Base-by-base conservation (phyloP, 106 monocot genomes). In the Xerophyta viscosa region DNA sequence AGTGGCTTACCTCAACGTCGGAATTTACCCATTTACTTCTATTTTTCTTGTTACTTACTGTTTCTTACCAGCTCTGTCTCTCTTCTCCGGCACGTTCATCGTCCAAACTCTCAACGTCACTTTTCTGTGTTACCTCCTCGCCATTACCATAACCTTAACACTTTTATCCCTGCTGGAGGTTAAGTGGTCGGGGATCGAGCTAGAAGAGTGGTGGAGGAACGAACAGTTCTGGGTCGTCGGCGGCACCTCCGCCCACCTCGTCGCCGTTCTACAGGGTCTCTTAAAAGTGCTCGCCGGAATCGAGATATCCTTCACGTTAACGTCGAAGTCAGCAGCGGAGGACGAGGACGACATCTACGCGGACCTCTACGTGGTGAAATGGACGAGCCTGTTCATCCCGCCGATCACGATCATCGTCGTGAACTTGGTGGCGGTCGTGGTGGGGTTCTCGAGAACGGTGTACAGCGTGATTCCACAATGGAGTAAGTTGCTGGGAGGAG, bases 181-280 rank as follows among this genome's bases (percentile, higher is more conserved):
- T 22, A 81, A 82, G 60, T 91, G 91, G 85, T 81, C 81, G 8
- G 91, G 86, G n/a, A 78, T 86, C 25, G 86, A 51, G 8, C 72
- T 91, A 8, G 86, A 91, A 48, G 82, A 91, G 24, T 82, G 67
- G 75, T 91, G 91, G 91, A 64, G 91, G 9, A 91, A 91, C 58
- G 86, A 91, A 62, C 85, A 91, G 69, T 91, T 86, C 70, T 91
- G 91, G 91, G 72, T 86, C 30, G 82, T 91, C 60, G 86, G 86
- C 27, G 91, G 91, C 60, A 86, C 86, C 61, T 78, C 78, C n/a
- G 91, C 86, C 15, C 91, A 91, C 60, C 62, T 91, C n/a, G 82
- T 66, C 15, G 91, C 86, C 8, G 91, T 91, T 22, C 24, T 91
- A 7, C 84, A 90, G 54, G 85, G 80, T 1, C 66, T 86, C 0